Conservation (phyloP, 2,329 filamentous ascomycete species). For the Penicillium thymicola region DNA sequence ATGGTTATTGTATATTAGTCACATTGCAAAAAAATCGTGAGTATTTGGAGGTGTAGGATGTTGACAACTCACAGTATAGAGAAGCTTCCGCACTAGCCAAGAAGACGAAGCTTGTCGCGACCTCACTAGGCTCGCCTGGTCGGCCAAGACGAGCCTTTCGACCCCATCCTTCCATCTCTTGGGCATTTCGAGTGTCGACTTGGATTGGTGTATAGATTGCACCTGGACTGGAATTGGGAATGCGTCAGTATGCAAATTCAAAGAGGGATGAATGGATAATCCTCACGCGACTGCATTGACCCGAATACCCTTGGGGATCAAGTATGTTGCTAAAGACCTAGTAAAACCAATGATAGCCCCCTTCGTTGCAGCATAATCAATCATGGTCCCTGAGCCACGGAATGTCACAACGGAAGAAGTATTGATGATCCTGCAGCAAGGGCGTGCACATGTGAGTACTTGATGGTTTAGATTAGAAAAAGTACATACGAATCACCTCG, state of each 20-base stretch:
- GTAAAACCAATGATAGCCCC: constrained; percentile 59
- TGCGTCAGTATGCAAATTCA: not conserved
- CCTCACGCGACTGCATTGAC: constrained; percentile 49
- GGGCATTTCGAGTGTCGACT: constrained; percentile 32
- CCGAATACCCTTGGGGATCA: constrained; percentile 55
- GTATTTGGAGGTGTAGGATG: not conserved
- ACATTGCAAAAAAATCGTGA: not conserved
- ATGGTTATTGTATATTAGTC: not conserved
- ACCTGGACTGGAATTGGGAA: constrained; percentile 26
- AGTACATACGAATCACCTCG: constrained; percentile 45
- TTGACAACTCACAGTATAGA: constrained; percentile 33
- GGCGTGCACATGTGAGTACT: not conserved
- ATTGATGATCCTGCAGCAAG: constrained; percentile 52
- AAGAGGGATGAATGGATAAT: not conserved
- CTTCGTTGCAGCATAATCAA: constrained; percentile 59
- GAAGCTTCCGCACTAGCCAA: constrained; percentile 35
- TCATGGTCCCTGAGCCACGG: constrained; percentile 49
- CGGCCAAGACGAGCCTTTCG: constrained; percentile 29
- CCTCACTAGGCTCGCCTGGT: constrained; percentile 39
- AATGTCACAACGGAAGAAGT: constrained; percentile 55
- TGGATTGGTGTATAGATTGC: constrained; percentile 37
- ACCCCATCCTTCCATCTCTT: constrained; percentile 37
- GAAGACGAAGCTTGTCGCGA: constrained; percentile 41
- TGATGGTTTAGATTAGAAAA: not conserved
- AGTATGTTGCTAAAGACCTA: constrained; percentile 50